Percentiles rank a stretch among this genome's conserved stretches.
These are phyloP conservation scores for Botrytis squamosa DNA, from an alignment of 2,329 filamentous ascomycete species.

Conservation along the genomic window DNA sequence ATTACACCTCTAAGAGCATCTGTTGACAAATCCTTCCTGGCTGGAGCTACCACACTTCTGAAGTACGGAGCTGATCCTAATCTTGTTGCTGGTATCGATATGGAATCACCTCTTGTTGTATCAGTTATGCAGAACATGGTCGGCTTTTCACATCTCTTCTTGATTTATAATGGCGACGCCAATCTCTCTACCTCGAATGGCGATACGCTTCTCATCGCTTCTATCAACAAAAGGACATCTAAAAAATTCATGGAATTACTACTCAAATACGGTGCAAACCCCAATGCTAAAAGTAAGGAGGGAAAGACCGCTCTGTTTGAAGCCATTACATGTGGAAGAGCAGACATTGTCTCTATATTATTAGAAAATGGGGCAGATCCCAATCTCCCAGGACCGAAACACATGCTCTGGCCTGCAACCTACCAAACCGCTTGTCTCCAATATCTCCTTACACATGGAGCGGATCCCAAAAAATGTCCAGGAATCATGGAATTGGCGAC, in stretches of 20 bases:
- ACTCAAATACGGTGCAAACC: constrained; percentile 57
- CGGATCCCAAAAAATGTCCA: constrained; percentile 58
- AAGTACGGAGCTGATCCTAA: constrained; percentile 65
- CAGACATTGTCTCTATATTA: constrained; percentile 54
- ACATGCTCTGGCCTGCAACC: constrained; percentile 65
- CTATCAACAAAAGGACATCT: constrained; percentile 59
- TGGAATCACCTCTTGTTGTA: constrained; percentile 55
- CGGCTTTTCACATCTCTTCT: constrained; percentile 57
- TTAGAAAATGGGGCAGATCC: constrained; percentile 62
- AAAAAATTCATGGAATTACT: constrained; percentile 57
- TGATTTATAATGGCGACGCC: constrained; percentile 60
- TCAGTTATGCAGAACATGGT: constrained; percentile 53
- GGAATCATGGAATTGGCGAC: constrained; percentile 64
- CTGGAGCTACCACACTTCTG: constrained; percentile 57
- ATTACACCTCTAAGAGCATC: constrained; percentile 52
- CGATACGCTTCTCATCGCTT: constrained; percentile 59
- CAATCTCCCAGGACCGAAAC: constrained; percentile 67
- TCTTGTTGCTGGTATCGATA: constrained; percentile 48
- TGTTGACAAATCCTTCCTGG: constrained; percentile 53
- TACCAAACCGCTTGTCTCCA: constrained; percentile 59
- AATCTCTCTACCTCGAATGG: constrained; percentile 54
- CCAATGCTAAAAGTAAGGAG: constrained; percentile 58
- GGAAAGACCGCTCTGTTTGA: constrained; percentile 64
- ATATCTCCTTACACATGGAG: constrained; percentile 57
- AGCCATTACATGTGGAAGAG: constrained; percentile 55